These are phyloP conservation scores for Cordyceps fumosorosea DNA, from an alignment of 2,329 filamentous ascomycete species.

Conservation along the genomic window DNA sequence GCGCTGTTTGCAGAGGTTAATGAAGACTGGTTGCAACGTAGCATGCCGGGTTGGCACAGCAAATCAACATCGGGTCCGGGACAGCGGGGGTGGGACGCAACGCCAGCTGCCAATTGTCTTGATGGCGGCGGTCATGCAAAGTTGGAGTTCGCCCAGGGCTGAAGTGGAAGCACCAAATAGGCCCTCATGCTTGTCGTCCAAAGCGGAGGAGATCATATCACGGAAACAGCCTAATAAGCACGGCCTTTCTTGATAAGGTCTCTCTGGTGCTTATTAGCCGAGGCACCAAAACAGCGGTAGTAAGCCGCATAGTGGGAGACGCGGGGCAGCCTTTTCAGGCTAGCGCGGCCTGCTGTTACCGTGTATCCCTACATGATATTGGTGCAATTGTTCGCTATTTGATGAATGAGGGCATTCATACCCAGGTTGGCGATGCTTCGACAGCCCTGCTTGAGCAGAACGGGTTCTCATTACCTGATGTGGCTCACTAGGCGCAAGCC, in stretches of 20 bases:
- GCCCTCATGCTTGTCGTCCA: background rate
- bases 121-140: background rate
- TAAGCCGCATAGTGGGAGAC: background rate
- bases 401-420: background rate
- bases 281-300: background rate
- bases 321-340: background rate
- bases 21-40: slow-evolving; percentile 10
- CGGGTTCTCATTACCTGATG: slow-evolving; percentile 8
- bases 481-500: background rate
- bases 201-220: background rate
- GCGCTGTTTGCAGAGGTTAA: background rate
- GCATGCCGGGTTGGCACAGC: background rate
- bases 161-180: background rate
- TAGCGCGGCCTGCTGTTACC: background rate
- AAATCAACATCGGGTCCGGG: background rate
- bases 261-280: background rate
- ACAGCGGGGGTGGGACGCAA: slow-evolving; percentile 1
- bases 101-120: background rate
- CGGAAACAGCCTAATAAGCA: background rate
- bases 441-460: background rate
- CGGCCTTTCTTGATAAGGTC: background rate
- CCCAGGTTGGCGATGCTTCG: background rate
- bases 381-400: background rate
- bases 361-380: background rate
- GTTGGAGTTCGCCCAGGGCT: background rate